A percentile compares a stretch with the other conserved stretches of the same genome.
Conservation (phyloP, 148 eudicot genomes). For the Nepenthes mirabilis region DNA sequence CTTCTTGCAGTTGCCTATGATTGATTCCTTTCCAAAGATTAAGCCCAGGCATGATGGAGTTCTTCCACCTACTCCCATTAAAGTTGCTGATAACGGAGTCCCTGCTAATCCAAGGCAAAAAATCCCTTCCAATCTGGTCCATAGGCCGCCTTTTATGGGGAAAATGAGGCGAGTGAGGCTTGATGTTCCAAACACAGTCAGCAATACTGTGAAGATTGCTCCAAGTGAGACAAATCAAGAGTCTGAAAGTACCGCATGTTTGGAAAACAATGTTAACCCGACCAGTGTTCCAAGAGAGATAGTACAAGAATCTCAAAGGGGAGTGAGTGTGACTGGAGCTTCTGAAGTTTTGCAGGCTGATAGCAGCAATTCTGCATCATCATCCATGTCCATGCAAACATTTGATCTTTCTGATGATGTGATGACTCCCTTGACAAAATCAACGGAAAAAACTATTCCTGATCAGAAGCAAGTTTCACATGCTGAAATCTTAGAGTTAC, state of each 20-base stretch:
- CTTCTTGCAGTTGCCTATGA: conserved; percentile 40
- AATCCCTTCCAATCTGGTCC: conserved; percentile 47
- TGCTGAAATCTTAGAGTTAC: conserved; percentile 26
- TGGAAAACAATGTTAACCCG: conserved; percentile 10
- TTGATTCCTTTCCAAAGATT: conserved; percentile 59
- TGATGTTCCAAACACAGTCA: conserved; percentile 26
- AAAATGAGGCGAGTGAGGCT: conserved; percentile 29
- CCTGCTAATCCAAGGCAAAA: conserved; percentile 42
- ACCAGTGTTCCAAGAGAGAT: conserved; percentile 20
- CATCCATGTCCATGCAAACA: conserved; percentile 66
- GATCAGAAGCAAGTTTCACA: conserved; percentile 22
- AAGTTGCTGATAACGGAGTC: conserved; percentile 42
- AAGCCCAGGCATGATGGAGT: conserved; percentile 53
- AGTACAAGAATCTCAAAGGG: conserved; percentile 17
- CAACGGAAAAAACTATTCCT: conserved; percentile 19
- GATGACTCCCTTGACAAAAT: conserved; percentile 24
- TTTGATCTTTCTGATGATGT: conserved; percentile 75
- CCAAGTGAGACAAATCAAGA: conserved; percentile 26
- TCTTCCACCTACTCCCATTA: conserved; percentile 27
- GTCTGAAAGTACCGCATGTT: conserved; percentile 14
- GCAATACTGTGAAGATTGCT: conserved; percentile 22
- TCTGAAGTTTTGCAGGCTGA: conserved; percentile 34
- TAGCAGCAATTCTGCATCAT: conserved; percentile 68
- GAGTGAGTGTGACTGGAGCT: conserved; percentile 10
- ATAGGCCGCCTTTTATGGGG: conserved; percentile 58